Evolutionary conservation across 768 basidiomycete species (phyloP).

Genomic region (Sarcodon sp.): DNA sequence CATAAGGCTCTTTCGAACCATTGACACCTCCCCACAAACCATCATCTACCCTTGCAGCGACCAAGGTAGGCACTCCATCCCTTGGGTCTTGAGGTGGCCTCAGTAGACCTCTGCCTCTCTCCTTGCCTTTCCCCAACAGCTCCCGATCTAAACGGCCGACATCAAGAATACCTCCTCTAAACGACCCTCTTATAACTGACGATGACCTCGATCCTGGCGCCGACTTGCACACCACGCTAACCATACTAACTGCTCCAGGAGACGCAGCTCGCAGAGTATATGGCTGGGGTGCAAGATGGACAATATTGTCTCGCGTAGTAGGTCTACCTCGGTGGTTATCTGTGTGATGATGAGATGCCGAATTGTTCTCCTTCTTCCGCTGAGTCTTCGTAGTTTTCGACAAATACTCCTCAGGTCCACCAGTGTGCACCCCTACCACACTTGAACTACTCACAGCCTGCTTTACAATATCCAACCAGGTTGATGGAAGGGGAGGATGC

Average conservation of each 20-base stretch:
- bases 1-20: conserved; percentile 36
- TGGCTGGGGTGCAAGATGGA: conserved; percentile 19
- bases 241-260: conserved; percentile 30
- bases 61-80: conserved; percentile 6
- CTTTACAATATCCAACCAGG: conserved; percentile 65
- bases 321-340: conserved; percentile 7
- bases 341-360: conserved; percentile 14
- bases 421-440: conserved; percentile 30
- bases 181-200: conserved; percentile 21
- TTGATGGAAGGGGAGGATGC: conserved; percentile 43
- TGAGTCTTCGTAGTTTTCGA: neutral
- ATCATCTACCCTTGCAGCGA: conserved; percentile 3
- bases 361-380: conserved; percentile 12
- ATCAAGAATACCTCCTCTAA: neutral
- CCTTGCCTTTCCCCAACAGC: conserved; percentile 8
- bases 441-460: conserved; percentile 45
- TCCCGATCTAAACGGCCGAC: conserved; percentile 3
- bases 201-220: conserved; percentile 53
- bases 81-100: conserved; percentile 6
- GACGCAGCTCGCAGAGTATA: conserved; percentile 19
- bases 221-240: conserved; percentile 54
- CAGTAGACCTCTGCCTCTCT: conserved; percentile 5
- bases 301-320: neutral
- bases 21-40: conserved; percentile 13
- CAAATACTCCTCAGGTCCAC: conserved; percentile 19